These are phyloP conservation scores for Sordaria brevicollis DNA, from an alignment of 495 filamentous ascomycete species.

Conservation along the genomic window DNA sequence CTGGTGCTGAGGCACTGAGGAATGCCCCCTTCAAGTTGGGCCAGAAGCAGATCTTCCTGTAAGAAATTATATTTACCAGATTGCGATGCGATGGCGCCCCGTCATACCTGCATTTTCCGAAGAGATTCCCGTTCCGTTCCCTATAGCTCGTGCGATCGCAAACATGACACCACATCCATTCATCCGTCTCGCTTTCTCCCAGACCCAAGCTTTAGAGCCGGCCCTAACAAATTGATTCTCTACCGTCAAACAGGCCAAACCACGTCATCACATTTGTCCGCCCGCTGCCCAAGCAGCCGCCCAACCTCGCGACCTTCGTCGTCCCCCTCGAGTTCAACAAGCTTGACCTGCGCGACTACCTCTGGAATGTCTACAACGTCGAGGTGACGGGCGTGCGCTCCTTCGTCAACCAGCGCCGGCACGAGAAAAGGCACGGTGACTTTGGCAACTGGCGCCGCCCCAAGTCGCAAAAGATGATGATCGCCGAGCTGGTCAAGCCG, in stretches of 20 bases:
- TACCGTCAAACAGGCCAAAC: constrained; percentile 51
- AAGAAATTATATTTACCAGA: constrained; percentile 19
- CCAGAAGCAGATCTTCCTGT: constrained; percentile 61
- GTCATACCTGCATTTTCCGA: neutral
- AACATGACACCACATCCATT: neutral
- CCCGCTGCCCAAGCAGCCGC: constrained; percentile 52
- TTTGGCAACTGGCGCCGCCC: constrained; percentile 46
- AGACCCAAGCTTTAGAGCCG: neutral
- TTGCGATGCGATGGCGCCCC: neutral
- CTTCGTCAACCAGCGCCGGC: constrained; percentile 60
- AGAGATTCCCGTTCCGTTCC: neutral
- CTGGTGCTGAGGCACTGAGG: neutral
- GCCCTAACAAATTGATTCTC: neutral
- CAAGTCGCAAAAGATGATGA: constrained; percentile 75
- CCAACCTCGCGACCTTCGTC: constrained; percentile 71
- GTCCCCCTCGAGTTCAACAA: constrained; percentile 86
- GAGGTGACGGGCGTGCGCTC: constrained; percentile 59
- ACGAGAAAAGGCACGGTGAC: constrained; percentile 36
- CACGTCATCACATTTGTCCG: constrained; percentile 68
- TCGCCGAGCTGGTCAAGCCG: constrained; percentile 68
- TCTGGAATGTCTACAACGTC: constrained; percentile 64
- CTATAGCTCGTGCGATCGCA: neutral
- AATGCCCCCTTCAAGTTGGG: constrained; percentile 26
- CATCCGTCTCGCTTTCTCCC: neutral
- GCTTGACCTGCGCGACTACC: constrained; percentile 83